Percentiles rank a stretch among this genome's conserved stretches.
These are phyloP conservation scores for Emergomyces orientalis DNA, from an alignment of 2,329 filamentous ascomycete genomes.

Conservation along the genomic window DNA sequence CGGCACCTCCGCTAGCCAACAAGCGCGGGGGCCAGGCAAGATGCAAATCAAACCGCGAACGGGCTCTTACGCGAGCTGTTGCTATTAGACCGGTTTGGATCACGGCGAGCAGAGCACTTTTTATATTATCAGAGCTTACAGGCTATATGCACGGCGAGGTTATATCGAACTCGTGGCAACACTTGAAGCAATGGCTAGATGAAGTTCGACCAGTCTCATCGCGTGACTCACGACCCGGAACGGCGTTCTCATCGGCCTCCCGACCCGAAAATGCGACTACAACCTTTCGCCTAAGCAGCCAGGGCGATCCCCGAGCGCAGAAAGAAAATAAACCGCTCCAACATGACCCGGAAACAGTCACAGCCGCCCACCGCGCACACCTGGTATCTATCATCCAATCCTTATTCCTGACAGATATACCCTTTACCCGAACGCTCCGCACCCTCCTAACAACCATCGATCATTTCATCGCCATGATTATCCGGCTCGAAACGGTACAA, in stretches of 20 bases:
- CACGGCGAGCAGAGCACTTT: conserved; percentile 74
- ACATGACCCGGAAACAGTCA: conserved; percentile 77
- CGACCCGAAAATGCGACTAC: neutral
- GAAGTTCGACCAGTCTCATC: conserved; percentile 27
- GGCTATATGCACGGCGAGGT: conserved; percentile 86
- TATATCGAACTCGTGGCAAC: conserved; percentile 68
- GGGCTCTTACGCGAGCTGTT: conserved; percentile 53
- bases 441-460: conserved; percentile 52
- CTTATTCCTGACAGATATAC: conserved; percentile 35
- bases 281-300: conserved; percentile 10
- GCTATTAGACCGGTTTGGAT: conserved; percentile 82
- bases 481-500: conserved; percentile 67
- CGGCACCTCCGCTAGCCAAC: conserved; percentile 58
- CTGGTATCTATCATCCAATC: conserved; percentile 52
- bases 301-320: conserved; percentile 14
- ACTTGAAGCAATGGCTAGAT: conserved; percentile 67
- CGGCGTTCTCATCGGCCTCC: conserved; percentile 23
- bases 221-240: conserved; percentile 31
- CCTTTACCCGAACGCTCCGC: conserved; percentile 34
- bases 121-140: conserved; percentile 80
- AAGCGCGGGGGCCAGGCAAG: conserved; percentile 51
- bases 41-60: conserved; percentile 53
- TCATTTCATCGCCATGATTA: conserved; percentile 66
- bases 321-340: conserved; percentile 26
- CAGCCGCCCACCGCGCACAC: conserved; percentile 69